Evolutionary conservation across 2,329 filamentous ascomycete species (phyloP).

Genomic region (Tolypocladium guangdongense): DNA sequence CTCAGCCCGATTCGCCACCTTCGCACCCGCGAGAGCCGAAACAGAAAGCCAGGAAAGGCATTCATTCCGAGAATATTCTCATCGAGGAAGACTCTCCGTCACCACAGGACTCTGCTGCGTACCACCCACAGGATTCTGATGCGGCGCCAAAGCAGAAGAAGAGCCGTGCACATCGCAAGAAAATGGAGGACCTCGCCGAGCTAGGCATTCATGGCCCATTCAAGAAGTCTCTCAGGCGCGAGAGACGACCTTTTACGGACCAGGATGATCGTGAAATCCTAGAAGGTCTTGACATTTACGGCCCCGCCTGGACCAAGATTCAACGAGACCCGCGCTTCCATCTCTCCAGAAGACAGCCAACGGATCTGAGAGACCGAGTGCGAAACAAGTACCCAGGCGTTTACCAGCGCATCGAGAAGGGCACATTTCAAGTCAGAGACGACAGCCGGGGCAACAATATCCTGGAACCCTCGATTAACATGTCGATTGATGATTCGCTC

Average conservation of each 20-base stretch:
- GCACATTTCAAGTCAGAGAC: conserved; percentile 35
- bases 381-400: conserved; percentile 53
- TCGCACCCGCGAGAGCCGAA: conserved; percentile 15
- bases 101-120: conserved; percentile 14
- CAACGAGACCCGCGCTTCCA: conserved; percentile 48
- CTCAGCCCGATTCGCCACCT: conserved; percentile 12
- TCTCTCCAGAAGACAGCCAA: conserved; percentile 48
- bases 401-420: conserved; percentile 46
- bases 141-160: conserved; percentile 32
- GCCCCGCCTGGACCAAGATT: conserved; percentile 55
- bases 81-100: conserved; percentile 30
- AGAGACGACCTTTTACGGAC: conserved; percentile 49
- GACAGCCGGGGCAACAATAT: conserved; percentile 27
- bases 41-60: conserved; percentile 33
- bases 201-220: conserved; percentile 53
- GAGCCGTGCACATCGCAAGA: conserved; percentile 43
- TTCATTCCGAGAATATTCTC: conserved; percentile 46
- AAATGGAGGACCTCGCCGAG: conserved; percentile 41
- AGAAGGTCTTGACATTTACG: conserved; percentile 47
- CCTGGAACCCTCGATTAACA: conserved; percentile 41
- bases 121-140: conserved; percentile 19
- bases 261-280: conserved; percentile 53
- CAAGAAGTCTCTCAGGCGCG: conserved; percentile 48
- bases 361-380: conserved; percentile 51
- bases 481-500: conserved; percentile 36